Base-by-base conservation (phyloP, 2,329 filamentous ascomycete genomes). In the Drechmeria coniospora region DNA sequence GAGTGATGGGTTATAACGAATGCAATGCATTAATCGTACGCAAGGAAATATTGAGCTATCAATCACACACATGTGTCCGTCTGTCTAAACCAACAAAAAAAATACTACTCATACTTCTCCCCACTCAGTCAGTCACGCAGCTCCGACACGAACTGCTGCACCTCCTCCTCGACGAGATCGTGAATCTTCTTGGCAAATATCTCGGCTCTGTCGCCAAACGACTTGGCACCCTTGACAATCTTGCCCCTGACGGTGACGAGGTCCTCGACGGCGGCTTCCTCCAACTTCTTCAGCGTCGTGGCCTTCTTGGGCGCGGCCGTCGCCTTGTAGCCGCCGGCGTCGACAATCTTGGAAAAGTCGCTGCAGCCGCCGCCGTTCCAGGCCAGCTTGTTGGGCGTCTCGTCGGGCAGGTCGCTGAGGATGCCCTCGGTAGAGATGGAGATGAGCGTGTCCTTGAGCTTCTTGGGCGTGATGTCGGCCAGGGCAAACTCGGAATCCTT, bases 331-430 rank as follows among this genome's bases (percentile, higher is more conserved):
- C 71, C 63, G 47, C 82, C 80, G 43, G 73, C 64, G 43, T 73
- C 60, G 38, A 92, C 57, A 47, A 94, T 93, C 44, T 79, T 65
- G 35, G 71, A 69, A 73, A 81, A 94, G 78, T 98, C 93, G 63
- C 69, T 75, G 51, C 73, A 79, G 49, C 90, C 90, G 61, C 84
- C 92, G 53, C 92, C 90, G 72, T 98, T 98, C 87, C 86, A 98
- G 56, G 87, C 87, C 37, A 98, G 83, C 50, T 93, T 67, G 72
- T 98, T 98, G 54, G 75, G 74, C 43, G 92, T 98, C 54, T 81
- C 75, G 28, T 63, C 65, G 39, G 87, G 87, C 28, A 98, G 77
- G 45, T 92, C 84, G 42, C 65, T 67, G 31, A 98, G 75, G 41
- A 73, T 71, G 50, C 67, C 79, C 47, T 73, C 57, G 36, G 90